Conservation (phyloP, 2,329 filamentous ascomycete species). For the Colletotrichum noveboracense region DNA sequence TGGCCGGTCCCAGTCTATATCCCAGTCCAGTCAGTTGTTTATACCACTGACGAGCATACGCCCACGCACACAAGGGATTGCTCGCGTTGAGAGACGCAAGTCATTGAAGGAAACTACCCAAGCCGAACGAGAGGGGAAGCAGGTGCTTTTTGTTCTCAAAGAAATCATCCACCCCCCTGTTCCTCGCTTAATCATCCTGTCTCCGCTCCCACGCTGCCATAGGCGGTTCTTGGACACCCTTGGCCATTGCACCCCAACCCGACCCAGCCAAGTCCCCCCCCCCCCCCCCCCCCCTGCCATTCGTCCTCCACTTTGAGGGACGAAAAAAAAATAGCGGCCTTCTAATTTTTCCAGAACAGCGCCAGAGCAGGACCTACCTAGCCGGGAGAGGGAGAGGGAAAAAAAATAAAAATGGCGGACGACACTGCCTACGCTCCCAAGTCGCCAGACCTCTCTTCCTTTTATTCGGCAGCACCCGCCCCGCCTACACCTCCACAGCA, state of each 20-base stretch:
- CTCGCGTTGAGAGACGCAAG: not conserved
- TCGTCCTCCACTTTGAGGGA: not conserved
- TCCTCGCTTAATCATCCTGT: constrained; percentile 19
- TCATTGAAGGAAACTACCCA: not conserved
- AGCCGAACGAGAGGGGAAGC: not conserved
- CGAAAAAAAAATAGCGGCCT: constrained; percentile 5
- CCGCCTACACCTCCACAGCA: constrained; percentile 31
- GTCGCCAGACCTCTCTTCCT: constrained; percentile 64
- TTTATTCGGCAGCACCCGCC: constrained; percentile 45
- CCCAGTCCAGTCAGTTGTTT: not conserved
- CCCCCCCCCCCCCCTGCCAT: constrained; percentile 5
- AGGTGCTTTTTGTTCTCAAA: constrained; percentile 2
- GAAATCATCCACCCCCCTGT: not conserved
- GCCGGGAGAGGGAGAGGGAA: not conserved
- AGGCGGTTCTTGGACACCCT: not conserved
- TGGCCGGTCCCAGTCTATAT: not conserved
- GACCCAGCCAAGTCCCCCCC: constrained; percentile 1
- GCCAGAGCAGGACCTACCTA: not conserved
- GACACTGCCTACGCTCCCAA: constrained; percentile 60
- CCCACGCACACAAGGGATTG: not conserved
- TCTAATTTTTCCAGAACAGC: constrained; percentile 15
- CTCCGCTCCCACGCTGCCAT: not conserved
- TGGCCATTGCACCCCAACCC: not conserved
- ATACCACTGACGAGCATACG: not conserved
- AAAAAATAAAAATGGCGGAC: constrained; percentile 46